Base-by-base conservation (phyloP, 2,329 filamentous ascomycete genomes). In the Aschersonia sp. region DNA sequence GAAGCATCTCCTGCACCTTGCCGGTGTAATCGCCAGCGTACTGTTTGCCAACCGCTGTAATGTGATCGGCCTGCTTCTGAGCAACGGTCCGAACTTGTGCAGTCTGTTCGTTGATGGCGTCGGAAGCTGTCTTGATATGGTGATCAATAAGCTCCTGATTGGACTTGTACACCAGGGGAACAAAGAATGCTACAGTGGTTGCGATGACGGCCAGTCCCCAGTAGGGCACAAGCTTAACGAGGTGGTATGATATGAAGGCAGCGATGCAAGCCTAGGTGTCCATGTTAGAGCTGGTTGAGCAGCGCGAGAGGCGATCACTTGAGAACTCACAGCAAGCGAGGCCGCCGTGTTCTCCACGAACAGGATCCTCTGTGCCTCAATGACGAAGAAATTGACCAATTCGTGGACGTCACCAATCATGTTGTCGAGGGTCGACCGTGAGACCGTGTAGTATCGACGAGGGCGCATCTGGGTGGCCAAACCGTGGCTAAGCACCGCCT, bases 111-210 rank as follows among this genome's bases (percentile, higher is more conserved):
- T 73, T 75, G 58, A 83, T 68, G 40, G 81, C 59, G 33, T 79
- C 69, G 42, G 72, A 71, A 47, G 70, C 75, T 52, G 76, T 68
- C 62, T 75, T 66, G 55, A 85, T 60, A 56, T 83, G 74, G 53
- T 70, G 63, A 58, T 85, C 81, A 56, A 85, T 84, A 49, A 83
- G 63, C 66, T 84, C 80, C 68, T 83, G 71, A 72, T 85, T 85
- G 57, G 71, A 71, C 55, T 71, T 72, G 66, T 85, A 85, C 59
- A 83, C 57, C 46, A 84, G 69, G 32, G 81, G 81, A 10, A 68
- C 70, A 50, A 81, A 68, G 68, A 85, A 85, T 50, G 74, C 58
- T 45, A 77, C 61, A 10, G 76, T 76, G 50, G 76, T 77, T 53
- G 65, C 68, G 55, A 83, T 69, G 53, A 85, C 64, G 44, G 78